Conservation (phyloP, 169 alveolate species). For the Theileria parva region DNA sequence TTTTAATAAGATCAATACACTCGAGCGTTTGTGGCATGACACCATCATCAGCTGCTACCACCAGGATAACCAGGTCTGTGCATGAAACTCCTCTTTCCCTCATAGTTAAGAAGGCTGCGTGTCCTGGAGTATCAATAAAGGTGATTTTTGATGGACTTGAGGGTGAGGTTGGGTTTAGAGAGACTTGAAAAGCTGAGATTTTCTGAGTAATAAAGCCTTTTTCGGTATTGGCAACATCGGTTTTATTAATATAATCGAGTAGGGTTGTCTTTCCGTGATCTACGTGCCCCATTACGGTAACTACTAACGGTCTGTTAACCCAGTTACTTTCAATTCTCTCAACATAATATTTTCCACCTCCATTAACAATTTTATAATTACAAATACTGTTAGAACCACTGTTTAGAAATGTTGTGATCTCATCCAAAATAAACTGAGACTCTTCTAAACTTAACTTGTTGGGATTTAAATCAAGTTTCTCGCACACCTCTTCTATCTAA, state of each 20-base stretch:
- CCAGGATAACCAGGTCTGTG: constrained; percentile 91
- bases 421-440: constrained; percentile 85
- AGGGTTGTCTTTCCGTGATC: constrained; percentile 97
- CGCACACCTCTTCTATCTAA: constrained; percentile 7
- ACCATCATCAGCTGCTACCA: constrained; percentile 93
- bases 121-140: constrained; percentile 96
- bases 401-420: constrained; percentile 88
- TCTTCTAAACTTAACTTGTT: constrained; percentile 60
- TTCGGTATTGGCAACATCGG: constrained; percentile 80
- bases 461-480: constrained; percentile 34
- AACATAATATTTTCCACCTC: constrained; percentile 60
- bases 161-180: constrained; percentile 3
- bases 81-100: constrained; percentile 91
- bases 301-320: constrained; percentile 87
- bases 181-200: constrained; percentile 90
- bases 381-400: constrained; percentile 69
- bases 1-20: constrained; percentile 80
- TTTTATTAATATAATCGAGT: constrained; percentile 76
- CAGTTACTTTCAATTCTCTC: constrained; percentile 80
- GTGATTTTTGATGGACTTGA: constrained; percentile 76
- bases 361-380: constrained; percentile 5
- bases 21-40: constrained; percentile 92
- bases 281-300: constrained; percentile 96
- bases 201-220: constrained; percentile 92
- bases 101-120: constrained; percentile 90